Conservation (phyloP, 164 flowering plant genomes). For the Echeveria elegans region DNA sequence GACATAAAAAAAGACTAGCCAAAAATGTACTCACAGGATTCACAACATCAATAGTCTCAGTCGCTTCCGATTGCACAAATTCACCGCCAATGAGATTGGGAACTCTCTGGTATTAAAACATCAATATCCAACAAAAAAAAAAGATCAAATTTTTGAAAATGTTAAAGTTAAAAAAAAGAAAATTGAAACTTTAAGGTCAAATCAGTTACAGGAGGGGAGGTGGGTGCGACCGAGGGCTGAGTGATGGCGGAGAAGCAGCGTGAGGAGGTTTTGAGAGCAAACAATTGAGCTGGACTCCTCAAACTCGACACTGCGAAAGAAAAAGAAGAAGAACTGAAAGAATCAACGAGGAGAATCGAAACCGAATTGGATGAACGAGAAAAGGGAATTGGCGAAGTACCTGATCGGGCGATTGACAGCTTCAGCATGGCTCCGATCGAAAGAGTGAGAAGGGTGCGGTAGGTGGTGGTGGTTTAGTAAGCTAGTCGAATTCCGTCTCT, state of each 20-base stretch:
- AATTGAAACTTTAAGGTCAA: neutral
- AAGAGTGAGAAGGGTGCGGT: neutral
- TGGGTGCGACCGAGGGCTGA: neutral
- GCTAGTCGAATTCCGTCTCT: neutral
- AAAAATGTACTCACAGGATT: slow-evolving; percentile 1
- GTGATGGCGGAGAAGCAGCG: neutral
- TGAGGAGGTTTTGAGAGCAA: slow-evolving; percentile 1
- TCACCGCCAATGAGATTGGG: slow-evolving; percentile 13
- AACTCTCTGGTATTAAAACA: slow-evolving; percentile 11
- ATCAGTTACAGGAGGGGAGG: neutral
- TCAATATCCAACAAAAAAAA: neutral
- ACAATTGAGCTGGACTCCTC: neutral
- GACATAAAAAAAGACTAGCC: neutral
- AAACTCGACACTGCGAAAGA: neutral
- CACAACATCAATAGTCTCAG: slow-evolving; percentile 4
- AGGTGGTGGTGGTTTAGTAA: neutral
- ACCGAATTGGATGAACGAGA: neutral
- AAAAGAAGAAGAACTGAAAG: neutral
- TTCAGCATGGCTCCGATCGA: neutral
- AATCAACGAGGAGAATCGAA: neutral
- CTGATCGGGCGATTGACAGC: slow-evolving; percentile 1
- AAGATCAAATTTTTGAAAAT: neutral
- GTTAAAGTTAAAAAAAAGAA: neutral
- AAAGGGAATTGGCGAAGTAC: neutral
- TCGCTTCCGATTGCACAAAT: slow-evolving; percentile 4